Base-by-base conservation (phyloP, 208 protist genomes). In the Leishmania aethiopica region DNA sequence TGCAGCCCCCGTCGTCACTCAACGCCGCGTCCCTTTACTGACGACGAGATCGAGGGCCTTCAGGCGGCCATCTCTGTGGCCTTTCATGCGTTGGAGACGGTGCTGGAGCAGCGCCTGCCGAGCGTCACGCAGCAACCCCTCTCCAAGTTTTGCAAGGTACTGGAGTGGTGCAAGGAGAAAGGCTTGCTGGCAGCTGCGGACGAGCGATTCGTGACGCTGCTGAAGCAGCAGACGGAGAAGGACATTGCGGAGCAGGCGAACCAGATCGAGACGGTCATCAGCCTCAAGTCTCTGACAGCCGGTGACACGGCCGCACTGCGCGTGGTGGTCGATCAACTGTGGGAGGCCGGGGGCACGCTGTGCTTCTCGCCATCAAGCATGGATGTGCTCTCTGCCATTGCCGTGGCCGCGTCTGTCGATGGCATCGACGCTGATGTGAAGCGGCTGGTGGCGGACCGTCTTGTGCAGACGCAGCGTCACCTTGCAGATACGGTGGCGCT, bases 311-410 rank as follows among this genome's bases (percentile, higher is more conserved):
- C 75, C 55, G 90, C 84, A 10, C 88, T 91, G 28, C 35, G 60
- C 0, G 49, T 77, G 19, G 77, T 90, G 4, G 57, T 91, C 13
- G 84, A 97, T 25, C 83, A 85, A 22, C 75, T 97, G 75, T 97
- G 94, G 93, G 51, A 75, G 28, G 84, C 79, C 1, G 91, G 91
- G 1, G 66, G 74, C 10, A 42, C 74, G 6, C 81, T 85, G 75
- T 88, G 75, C 77, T 91, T 96, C 35, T 75, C 69, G 32, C 94
- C 94, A 22, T 85, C 85, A 62, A 97, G 94, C 77, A 81, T 87
- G 17, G 94, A 97, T 70, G 94, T 97, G 53, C 88, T 97, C 3
- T 96, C 93, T 1, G 88, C 89, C 17, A 89, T 97, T 51, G 94
- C 92, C 1, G 86, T 91, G 1, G 86, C 92, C 8, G 86, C 91